Conservation (phyloP, 768 basidiomycete species). For the Lentinula sp. region DNA sequence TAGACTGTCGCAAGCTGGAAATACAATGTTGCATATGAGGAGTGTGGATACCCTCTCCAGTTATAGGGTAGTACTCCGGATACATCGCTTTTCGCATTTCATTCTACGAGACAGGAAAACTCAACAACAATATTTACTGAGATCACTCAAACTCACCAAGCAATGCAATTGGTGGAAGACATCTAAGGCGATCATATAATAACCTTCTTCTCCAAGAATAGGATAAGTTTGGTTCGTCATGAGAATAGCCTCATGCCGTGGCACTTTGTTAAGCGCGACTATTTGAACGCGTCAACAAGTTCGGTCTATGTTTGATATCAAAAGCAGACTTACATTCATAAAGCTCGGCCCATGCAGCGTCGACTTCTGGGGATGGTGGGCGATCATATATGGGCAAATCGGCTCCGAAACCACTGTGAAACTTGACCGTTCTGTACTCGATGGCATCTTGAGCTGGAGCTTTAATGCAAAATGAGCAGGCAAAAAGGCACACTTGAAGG, state of each 20-base stretch:
- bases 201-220: constrained; percentile 15
- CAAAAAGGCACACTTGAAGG: not conserved
- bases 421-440: constrained; percentile 15
- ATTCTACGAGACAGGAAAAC: constrained; percentile 7
- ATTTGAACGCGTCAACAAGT: not conserved
- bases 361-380: constrained; percentile 17
- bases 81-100: constrained; percentile 18
- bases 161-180: constrained; percentile 21
- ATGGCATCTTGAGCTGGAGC: constrained; percentile 17
- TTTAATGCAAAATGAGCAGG: constrained; percentile 1
- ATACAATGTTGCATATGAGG: constrained; percentile 19
- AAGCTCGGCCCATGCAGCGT: constrained; percentile 17
- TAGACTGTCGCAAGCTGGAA: constrained; percentile 16
- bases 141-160: constrained; percentile 9
- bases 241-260: constrained; percentile 14
- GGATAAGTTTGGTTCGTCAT: constrained; percentile 18
- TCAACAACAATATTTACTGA: not conserved
- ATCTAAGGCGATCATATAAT: constrained; percentile 18
- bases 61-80: constrained; percentile 12
- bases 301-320: not conserved
- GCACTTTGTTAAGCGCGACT: constrained; percentile 18
- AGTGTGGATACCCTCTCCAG: constrained; percentile 14
- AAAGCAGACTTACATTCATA: constrained; percentile 12
- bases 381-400: constrained; percentile 15
- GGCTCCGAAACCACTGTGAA: constrained; percentile 15